These are phyloP conservation scores for Trametes villosa DNA, from an alignment of 768 basidiomycete genomes.

Conservation along the genomic window DNA sequence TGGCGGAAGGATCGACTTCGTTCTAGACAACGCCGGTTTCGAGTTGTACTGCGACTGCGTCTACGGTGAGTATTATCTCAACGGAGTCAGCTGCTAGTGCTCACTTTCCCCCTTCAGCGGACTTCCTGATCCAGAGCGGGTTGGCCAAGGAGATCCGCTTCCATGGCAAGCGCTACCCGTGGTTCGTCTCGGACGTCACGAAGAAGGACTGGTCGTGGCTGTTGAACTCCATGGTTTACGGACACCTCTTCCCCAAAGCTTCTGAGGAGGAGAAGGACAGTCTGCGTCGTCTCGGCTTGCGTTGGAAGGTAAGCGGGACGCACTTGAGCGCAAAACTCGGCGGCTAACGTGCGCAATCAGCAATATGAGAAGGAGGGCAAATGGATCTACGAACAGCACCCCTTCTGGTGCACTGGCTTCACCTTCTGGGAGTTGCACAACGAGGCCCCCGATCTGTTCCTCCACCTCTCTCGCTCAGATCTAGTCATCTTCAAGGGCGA, in stretches of 20 bases:
- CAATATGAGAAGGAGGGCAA: constrained; percentile 92
- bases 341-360: constrained; percentile 39
- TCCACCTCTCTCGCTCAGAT: constrained; percentile 87
- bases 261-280: constrained; percentile 81
- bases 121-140: constrained; percentile 91
- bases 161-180: constrained; percentile 95
- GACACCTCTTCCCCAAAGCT: constrained; percentile 88
- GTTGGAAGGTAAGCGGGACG: constrained; percentile 76
- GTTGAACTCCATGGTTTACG: constrained; percentile 85
- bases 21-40: constrained; percentile 86
- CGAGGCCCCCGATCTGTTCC: constrained; percentile 90
- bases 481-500: constrained; percentile 96
- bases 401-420: constrained; percentile 96
- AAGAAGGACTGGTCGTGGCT: constrained; percentile 95
- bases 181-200: constrained; percentile 95
- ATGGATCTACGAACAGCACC: constrained; percentile 94
- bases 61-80: constrained; percentile 60
- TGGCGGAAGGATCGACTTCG: constrained; percentile 56
- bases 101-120: constrained; percentile 56
- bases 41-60: constrained; percentile 89
- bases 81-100: not conserved
- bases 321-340: not conserved
- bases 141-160: constrained; percentile 84
- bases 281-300: constrained; percentile 72
- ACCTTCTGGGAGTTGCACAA: constrained; percentile 87